These are phyloP conservation scores for Geoglossum cookeanum DNA, from an alignment of 2,329 filamentous ascomycete genomes.

Conservation along the genomic window DNA sequence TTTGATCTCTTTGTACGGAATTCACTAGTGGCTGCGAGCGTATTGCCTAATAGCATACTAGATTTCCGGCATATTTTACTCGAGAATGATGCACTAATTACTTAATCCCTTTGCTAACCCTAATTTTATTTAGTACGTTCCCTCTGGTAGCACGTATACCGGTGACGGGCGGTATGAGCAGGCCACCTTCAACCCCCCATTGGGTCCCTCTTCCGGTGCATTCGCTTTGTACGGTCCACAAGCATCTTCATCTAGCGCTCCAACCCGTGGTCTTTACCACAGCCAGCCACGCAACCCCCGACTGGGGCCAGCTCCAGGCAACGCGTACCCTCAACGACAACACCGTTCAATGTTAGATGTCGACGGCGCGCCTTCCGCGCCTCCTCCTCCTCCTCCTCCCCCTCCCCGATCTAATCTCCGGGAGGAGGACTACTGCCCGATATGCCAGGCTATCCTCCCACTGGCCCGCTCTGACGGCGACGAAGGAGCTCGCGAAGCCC, in stretches of 20 bases:
- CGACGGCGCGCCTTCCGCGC: neutral
- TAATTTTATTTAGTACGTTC: neutral
- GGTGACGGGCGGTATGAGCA: neutral
- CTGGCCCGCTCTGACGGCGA: slow-evolving; percentile 33
- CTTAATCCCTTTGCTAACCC: neutral
- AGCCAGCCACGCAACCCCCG: neutral
- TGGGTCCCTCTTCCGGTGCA: neutral
- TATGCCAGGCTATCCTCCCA: slow-evolving; percentile 55
- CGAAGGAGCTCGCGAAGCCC: slow-evolving; percentile 35
- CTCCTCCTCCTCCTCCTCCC: slow-evolving; percentile 4
- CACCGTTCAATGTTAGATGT: neutral
- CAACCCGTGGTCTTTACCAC: neutral
- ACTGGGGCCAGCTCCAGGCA: neutral
- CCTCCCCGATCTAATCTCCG: slow-evolving; percentile 15
- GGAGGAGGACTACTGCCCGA: slow-evolving; percentile 64
- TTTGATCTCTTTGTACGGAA: neutral
- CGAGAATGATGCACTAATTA: neutral
- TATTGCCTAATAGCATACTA: too few species aligned
- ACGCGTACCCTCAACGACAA: neutral
- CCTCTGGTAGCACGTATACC: neutral
- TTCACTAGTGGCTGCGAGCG: too few species aligned
- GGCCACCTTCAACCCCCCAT: neutral
- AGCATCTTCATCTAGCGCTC: neutral
- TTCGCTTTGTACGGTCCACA: neutral
- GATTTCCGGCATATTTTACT: neutral